These are phyloP conservation scores for Suillus occidentalis DNA, from an alignment of 768 basidiomycete genomes.

Conservation along the genomic window DNA sequence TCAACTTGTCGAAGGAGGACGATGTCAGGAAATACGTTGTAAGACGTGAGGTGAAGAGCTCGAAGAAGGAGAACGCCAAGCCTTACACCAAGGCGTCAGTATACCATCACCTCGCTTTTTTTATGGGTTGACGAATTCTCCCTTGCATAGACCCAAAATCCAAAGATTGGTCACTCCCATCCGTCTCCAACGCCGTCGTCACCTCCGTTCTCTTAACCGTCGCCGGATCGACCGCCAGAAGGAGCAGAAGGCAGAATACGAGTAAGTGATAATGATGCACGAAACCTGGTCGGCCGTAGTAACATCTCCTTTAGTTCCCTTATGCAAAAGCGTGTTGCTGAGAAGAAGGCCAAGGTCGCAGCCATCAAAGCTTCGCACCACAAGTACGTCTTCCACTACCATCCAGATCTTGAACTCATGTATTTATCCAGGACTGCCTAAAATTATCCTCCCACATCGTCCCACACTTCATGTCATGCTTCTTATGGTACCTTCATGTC, in stretches of 20 bases:
- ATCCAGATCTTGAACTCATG: not conserved
- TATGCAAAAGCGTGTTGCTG: slow-evolving; percentile 85
- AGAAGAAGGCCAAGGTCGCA: slow-evolving; percentile 90
- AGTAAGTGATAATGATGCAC: slow-evolving; percentile 45
- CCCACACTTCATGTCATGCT: slow-evolving; percentile 8
- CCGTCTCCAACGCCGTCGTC: slow-evolving; percentile 95
- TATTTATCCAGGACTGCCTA: slow-evolving; percentile 8
- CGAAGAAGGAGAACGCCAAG: slow-evolving; percentile 89
- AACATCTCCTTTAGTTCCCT: slow-evolving; percentile 45
- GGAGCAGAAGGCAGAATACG: slow-evolving; percentile 94
- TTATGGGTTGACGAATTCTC: slow-evolving; percentile 6
- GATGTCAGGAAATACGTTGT: slow-evolving; percentile 98
- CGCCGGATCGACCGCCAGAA: slow-evolving; percentile 88
- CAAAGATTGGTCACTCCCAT: slow-evolving; percentile 94
- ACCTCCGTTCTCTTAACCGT: slow-evolving; percentile 84
- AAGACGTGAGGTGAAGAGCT: slow-evolving; percentile 82
- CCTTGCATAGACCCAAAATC: slow-evolving; percentile 77
- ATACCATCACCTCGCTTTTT: not conserved
- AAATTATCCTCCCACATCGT: slow-evolving; percentile 7
- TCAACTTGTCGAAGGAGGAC: slow-evolving; percentile 96
- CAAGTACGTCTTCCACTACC: slow-evolving; percentile 42
- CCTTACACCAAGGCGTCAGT: slow-evolving; percentile 96
- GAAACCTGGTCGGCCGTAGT: not conserved
- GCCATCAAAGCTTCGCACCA: slow-evolving; percentile 88
- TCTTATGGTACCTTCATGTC: slow-evolving; percentile 14